These are phyloP conservation scores for Posidonia oceanica DNA, from an alignment of 116 monocot species.

Conservation along the genomic window DNA sequence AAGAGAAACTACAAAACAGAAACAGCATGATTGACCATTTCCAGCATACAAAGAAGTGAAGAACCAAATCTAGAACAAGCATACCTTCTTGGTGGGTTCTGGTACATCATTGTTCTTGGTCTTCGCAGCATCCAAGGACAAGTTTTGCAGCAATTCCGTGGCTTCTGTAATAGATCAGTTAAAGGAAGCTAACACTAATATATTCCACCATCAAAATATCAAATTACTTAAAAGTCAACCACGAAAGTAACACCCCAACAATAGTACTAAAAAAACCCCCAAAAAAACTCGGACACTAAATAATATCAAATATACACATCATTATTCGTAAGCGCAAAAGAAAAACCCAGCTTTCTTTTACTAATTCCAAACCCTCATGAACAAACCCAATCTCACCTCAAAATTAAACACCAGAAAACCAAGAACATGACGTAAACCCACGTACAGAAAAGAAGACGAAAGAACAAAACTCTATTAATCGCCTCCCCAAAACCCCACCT, in stretches of 20 bases:
- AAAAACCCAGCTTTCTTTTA: background rate
- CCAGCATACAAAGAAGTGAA: too few relatives aligned
- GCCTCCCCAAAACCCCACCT: background rate
- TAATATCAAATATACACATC: background rate
- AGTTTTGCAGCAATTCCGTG: slow-evolving; percentile 54
- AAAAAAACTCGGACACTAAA: background rate
- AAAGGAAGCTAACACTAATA: background rate
- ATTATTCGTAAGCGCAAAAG: background rate
- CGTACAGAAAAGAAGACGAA: background rate
- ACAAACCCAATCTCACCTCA: background rate
- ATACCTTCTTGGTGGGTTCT: slow-evolving; percentile 56
- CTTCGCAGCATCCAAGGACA: slow-evolving; percentile 49
- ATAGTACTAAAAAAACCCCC: background rate
- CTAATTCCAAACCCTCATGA: background rate
- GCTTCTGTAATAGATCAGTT: slow-evolving; percentile 25
- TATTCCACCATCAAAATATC: background rate
- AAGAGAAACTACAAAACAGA: too few relatives aligned
- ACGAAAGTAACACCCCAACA: background rate
- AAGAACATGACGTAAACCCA: background rate
- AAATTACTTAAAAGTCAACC: background rate
- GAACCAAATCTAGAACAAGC: too few relatives aligned
- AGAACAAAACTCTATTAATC: background rate
- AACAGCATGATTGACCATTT: too few relatives aligned
- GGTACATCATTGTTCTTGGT: slow-evolving; percentile 37
- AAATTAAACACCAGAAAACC: background rate